Evolutionary conservation across 495 filamentous ascomycete species (phyloP), one percentile per base, ranked within the genome.

Genomic region (Neurospora sp.): DNA sequence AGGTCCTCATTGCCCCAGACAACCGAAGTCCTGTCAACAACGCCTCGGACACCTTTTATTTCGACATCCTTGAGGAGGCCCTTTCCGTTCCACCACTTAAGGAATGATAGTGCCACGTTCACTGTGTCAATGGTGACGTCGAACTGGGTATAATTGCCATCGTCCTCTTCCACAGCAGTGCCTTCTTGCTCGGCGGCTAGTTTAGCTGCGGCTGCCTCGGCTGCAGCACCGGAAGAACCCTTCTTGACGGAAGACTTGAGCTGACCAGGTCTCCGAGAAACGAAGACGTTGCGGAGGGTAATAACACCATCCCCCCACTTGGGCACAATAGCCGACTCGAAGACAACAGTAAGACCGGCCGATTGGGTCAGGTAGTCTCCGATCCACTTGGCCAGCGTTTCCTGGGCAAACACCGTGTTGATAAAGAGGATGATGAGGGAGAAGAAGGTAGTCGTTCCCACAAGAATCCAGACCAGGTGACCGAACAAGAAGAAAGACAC

Each of bases 71-170:
- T 90, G 16, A 99, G 87, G 4, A 97, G 88, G 0, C 96, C 96
- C 83, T 95, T 97, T 31, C 96, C 95, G 77, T 97, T 98, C 86
- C 97, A 93, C 96, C 96, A 99, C 78, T 97, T 97, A 3, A 93
- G 87, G 76, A 99, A 98, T 0, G 96, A 99, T n/a, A 99, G 82
- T 0, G 95, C 98, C 37, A 99, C 96, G 77, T 98, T 97, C 70
- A 99, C 93, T 0, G 93, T 95, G 72, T 97, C 93, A 70, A 99
- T 92, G 0, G 96, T 97, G 16, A 98, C 80, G 77, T 99, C 96
- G 78, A 98, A 99, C 77, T 99, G 96, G 0, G 95, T 98, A 80
- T 98, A 98, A 75, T 98, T 98, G 6, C 91, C 93, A 80, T 98
- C 95, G 77, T 98, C 95, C 72, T 93, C 92, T 72, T 90, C 88